Base-by-base conservation (phyloP, 768 basidiomycete species). In the Leccinum barrowsii region DNA sequence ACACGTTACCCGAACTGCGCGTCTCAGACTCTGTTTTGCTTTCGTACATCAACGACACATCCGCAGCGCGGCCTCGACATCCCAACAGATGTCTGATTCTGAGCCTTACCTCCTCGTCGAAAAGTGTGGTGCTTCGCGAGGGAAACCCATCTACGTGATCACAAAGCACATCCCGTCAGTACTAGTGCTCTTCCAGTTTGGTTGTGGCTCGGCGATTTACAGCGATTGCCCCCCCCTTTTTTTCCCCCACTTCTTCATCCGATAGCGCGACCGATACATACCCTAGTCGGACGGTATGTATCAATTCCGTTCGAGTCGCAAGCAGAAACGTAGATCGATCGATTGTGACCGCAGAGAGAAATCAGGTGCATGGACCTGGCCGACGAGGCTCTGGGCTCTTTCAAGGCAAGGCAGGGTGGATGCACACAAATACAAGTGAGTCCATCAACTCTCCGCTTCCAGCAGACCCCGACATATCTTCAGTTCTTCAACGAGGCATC, bases 341-440 rank as follows among this genome's bases (percentile, higher is more conserved):
- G 42, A 42, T 42, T 42, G 10, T 59, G 55, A 37, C 58, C 26
- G 51, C 62, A 76, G 75, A 71, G 75, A 63, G 77, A 78, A 63
- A 77, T 77, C 49, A 69, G 77, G 54, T 77, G 76, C 55, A 77
- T 78, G 77, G 76, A 77, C 64, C 63, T 77, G 40, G 76, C 74
- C 13, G 67, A 55, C n/a, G 75, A 76, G 50, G 75, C 75, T 11
- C 65, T 76, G 1, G 75, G 76, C 55, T 64, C 75, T 48, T 77
- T 76, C 70, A 77, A 76, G 57, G 74, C 74, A 55, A 70, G 61
- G 49, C 76, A 75, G 55, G 75, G 65, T 3, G 77, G 77, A 11
- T 76, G 75, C 59, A 76, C 75, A 4, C 77, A 76, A 49, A 76
- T 77, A 67, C 75, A 76, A 65, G 75, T 75, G 61, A 59, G 75